Evolutionary conservation across 2,329 filamentous ascomycete genomes (phyloP).

Genomic region (Leptographium flavum): DNA sequence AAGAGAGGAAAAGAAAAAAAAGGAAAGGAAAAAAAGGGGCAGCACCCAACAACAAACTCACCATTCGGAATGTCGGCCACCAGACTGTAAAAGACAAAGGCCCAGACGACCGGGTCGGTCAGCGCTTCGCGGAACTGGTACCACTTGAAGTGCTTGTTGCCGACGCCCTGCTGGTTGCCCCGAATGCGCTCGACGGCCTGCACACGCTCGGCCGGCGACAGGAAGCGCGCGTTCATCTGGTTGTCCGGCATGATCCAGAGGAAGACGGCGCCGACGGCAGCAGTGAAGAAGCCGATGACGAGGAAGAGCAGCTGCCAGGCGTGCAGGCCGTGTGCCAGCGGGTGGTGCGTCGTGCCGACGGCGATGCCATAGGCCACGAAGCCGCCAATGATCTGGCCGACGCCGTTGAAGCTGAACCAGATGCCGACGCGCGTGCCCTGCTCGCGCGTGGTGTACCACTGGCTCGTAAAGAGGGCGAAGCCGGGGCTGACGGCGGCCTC

Average conservation of each 20-base stretch:
- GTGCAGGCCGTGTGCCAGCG: constrained; percentile 22
- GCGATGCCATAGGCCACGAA: constrained; percentile 26
- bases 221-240: constrained; percentile 24
- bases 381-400: constrained; percentile 25
- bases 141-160: constrained; percentile 51
- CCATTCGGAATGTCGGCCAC: constrained; percentile 24
- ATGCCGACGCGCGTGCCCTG: constrained; percentile 48
- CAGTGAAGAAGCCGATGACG: constrained; percentile 36
- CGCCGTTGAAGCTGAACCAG: constrained; percentile 48
- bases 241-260: constrained; percentile 31
- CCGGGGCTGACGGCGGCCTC: constrained; percentile 56
- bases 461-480: constrained; percentile 51
- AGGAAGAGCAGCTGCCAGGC: constrained; percentile 53
- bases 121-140: constrained; percentile 38
- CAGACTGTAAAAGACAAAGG: constrained; percentile 19
- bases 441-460: constrained; percentile 61
- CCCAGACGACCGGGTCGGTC: constrained; percentile 23
- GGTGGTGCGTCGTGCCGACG: constrained; percentile 30
- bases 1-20: neutral
- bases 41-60: constrained; percentile 7
- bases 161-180: constrained; percentile 51
- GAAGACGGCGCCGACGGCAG: constrained; percentile 31
- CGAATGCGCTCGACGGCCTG: constrained; percentile 39
- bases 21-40: neutral
- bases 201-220: constrained; percentile 45